phyloP scores from a whole-genome alignment of 306 rosid genomes.

The Begonia loranthoides region DNA sequence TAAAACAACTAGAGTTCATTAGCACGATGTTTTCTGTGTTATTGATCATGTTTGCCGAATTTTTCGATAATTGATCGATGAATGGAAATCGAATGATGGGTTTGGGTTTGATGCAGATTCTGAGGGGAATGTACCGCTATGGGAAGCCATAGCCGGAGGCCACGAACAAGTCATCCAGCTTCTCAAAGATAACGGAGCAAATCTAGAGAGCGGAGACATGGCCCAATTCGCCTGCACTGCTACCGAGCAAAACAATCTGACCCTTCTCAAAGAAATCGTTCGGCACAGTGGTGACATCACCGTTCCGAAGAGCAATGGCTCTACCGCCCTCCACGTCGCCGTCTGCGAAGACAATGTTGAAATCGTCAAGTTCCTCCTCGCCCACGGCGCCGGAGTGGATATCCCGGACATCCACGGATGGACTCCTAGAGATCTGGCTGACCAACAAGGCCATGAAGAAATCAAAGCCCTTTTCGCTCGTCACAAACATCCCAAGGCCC shows the following conservation, averaged over 20 bases:
- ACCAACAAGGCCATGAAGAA: slow-evolving; percentile 67
- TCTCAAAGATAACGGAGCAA: slow-evolving; percentile 52
- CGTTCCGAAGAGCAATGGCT: slow-evolving; percentile 24
- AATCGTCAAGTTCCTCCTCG: slow-evolving; percentile 49
- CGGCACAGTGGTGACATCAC: slow-evolving; percentile 54
- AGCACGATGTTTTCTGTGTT: too few species aligned
- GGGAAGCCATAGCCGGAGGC: slow-evolving; percentile 64
- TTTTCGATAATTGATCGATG: too few species aligned
- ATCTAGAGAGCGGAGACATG: slow-evolving; percentile 33
- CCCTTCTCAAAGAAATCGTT: slow-evolving; percentile 40
- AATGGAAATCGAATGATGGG: too few species aligned
- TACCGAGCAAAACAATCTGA: slow-evolving; percentile 39
- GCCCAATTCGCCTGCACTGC: slow-evolving; percentile 62
- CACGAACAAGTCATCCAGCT: slow-evolving; percentile 41
- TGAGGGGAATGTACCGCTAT: slow-evolving; percentile 64
- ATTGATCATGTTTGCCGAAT: too few species aligned
- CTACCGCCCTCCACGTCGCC: slow-evolving; percentile 70
- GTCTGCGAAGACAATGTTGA: slow-evolving; percentile 55
- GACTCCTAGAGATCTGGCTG: slow-evolving; percentile 73
- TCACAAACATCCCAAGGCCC: slow-evolving; percentile 21
- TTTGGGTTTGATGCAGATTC: slow-evolving; percentile 29
- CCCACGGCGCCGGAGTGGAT: slow-evolving; percentile 53
- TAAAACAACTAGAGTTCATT: too few species aligned
- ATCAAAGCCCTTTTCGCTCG: slow-evolving; percentile 47
- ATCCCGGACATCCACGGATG: slow-evolving; percentile 44